Evolutionary conservation across 768 basidiomycete genomes (phyloP).

Genomic region (Podaxis carcinomalis): DNA sequence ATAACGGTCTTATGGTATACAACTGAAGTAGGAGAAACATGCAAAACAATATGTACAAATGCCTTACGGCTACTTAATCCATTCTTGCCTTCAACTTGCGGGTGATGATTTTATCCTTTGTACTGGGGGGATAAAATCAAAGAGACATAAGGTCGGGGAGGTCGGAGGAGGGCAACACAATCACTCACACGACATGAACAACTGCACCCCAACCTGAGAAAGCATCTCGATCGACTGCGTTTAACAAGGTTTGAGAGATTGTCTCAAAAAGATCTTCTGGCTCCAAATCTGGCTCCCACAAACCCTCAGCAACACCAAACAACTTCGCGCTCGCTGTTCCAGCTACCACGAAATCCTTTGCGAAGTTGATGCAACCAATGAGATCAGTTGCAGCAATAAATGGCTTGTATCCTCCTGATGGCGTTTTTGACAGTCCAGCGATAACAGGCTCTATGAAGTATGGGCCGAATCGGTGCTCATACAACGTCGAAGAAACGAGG

Average conservation of each 20-base stretch:
- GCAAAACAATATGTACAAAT: conserved; percentile 2
- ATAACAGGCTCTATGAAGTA: conserved; percentile 97
- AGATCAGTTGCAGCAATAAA: conserved; percentile 96
- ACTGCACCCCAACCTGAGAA: conserved; percentile 96
- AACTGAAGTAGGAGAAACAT: conserved; percentile 1
- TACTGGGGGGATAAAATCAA: conserved; percentile 35
- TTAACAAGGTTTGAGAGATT: conserved; percentile 92
- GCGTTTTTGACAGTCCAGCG: conserved; percentile 78
- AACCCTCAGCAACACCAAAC: conserved; percentile 94
- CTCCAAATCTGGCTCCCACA: conserved; percentile 97
- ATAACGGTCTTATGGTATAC: neutral
- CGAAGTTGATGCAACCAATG: conserved; percentile 90
- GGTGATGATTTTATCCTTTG: conserved; percentile 72
- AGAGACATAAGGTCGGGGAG: neutral
- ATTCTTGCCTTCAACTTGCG: conserved; percentile 88
- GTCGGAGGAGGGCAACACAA: neutral
- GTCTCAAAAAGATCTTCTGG: conserved; percentile 98
- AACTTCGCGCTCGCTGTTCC: conserved; percentile 91
- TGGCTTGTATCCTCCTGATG: conserved; percentile 71
- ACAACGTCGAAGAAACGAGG: conserved; percentile 91
- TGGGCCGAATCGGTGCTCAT: conserved; percentile 93
- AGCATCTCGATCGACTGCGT: conserved; percentile 94
- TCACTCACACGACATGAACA: conserved; percentile 88
- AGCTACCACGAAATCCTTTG: conserved; percentile 95
- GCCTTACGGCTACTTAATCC: conserved; percentile 52